Base-by-base conservation (phyloP, 441 rosid species). In the Euphorbia celastroides region DNA sequence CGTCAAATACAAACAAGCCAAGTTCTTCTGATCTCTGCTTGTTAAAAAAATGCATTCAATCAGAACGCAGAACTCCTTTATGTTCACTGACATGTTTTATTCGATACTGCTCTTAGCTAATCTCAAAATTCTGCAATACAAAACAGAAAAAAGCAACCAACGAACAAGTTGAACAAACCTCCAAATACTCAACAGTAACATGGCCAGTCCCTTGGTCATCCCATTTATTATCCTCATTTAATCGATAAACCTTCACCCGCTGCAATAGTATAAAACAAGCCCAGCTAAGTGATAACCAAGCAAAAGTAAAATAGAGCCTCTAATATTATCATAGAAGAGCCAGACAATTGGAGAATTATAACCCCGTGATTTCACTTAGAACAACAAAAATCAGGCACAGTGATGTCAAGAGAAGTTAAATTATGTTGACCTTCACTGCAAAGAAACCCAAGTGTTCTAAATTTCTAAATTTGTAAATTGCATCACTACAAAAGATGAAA, bases 131-230 rank as follows among this genome's bases (percentile, higher is more conserved):
- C 46, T 14, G 46, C 67, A 48, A 63, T 25, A 70, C 28, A 38
- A 30, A 70, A 44, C 32, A 27, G 69, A 27, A 62, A 64, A 54
- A 20, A 20, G 8, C 77, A 64, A 64, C 51, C 57, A 51, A 52
- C 48, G 30, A 70, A 62, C 54, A 38, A 75, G 44, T 38, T 54
- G 50, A 72, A 78, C 86, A 74, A 34, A 92, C 99, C 98, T 95
- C 98, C 81, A 85, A 38, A 81, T 78, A 95, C 77, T 95, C 97
- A 51, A 95, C 91, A 59, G 84, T 79, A 27, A 92, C 97, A 72
- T 92, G 90, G 70, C 99, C 99, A 50, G 99, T 95, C 70, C 99
- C 99, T 77, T 88, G 99, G 72, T 95, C 97, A 77, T 92, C 99
- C 98, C 99, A 95, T 81, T 90, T 95, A 70, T 97, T 96, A 82